Percentiles rank a stretch among this genome's conserved stretches.
Conservation (phyloP, 768 basidiomycete genomes). For the Agrocybe praecox region DNA sequence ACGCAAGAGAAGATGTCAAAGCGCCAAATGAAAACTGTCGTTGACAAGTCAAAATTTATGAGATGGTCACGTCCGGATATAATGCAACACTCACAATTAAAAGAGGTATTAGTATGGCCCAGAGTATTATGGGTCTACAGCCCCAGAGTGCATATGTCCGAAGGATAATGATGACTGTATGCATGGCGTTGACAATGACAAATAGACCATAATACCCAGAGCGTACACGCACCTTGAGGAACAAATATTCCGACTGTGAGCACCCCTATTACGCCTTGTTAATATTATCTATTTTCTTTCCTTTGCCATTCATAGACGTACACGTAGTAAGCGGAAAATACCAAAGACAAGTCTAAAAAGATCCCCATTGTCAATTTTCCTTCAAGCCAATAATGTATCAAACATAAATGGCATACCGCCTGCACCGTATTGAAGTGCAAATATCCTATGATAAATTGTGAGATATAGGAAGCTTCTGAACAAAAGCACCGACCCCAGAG, state of each 20-base stretch:
- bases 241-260: neutral
- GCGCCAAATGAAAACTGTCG: neutral
- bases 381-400: no score
- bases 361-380: no score
- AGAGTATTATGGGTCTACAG: neutral
- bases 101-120: slow-evolving; percentile 1
- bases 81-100: neutral
- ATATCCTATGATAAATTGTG: neutral
- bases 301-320: neutral
- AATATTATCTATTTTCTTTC: no score
- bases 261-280: no score
- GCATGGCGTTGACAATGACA: no score
- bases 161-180: neutral
- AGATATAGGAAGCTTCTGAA: neutral
- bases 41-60: neutral
- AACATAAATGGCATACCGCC: neutral
- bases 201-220: no score
- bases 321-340: neutral
- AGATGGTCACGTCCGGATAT: neutral
- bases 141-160: slow-evolving; percentile 7
- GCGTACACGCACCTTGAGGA: neutral
- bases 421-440: neutral
- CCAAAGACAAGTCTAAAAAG: neutral
- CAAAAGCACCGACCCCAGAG: neutral
- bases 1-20: neutral